Conservation (phyloP, 805 yeast species). For the Lachancea quebecensis region DNA sequence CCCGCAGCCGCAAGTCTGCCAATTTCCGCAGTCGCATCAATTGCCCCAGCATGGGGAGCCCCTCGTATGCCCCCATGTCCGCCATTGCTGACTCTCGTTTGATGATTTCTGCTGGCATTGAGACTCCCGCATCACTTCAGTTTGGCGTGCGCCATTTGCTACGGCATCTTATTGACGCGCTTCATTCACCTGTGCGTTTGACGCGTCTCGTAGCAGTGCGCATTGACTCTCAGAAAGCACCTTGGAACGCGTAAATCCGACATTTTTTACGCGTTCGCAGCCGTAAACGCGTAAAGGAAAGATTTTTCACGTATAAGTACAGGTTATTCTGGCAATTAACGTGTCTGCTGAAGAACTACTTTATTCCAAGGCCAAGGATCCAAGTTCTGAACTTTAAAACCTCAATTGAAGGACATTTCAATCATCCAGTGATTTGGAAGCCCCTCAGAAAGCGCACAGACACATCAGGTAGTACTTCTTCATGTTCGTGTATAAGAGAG, state of each 20-base stretch:
- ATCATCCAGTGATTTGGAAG: background rate
- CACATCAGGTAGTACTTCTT: background rate
- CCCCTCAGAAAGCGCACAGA: background rate
- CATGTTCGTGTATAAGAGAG: conserved; percentile 89
- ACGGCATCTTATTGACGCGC: too few species aligned
- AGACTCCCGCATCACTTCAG: too few species aligned
- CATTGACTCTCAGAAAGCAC: background rate
- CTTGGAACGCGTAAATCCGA: background rate
- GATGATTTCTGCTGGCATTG: too few species aligned
- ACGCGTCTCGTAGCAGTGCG: background rate
- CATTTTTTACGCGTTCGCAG: background rate
- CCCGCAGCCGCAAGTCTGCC: too few species aligned
- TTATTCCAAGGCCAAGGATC: too few species aligned
- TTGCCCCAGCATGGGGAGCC: too few species aligned
- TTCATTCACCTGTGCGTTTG: background rate
- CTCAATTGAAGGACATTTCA: background rate
- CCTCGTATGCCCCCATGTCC: too few species aligned
- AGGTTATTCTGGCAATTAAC: background rate
- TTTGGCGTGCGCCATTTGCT: too few species aligned
- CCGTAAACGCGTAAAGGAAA: background rate
- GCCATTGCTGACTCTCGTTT: too few species aligned
- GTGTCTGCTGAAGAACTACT: background rate
- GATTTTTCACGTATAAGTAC: background rate
- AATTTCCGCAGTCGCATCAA: too few species aligned
- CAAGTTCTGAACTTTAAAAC: background rate